Base-by-base conservation (phyloP, 2,329 filamentous ascomycete species). In the Fusarium sp. region DNA sequence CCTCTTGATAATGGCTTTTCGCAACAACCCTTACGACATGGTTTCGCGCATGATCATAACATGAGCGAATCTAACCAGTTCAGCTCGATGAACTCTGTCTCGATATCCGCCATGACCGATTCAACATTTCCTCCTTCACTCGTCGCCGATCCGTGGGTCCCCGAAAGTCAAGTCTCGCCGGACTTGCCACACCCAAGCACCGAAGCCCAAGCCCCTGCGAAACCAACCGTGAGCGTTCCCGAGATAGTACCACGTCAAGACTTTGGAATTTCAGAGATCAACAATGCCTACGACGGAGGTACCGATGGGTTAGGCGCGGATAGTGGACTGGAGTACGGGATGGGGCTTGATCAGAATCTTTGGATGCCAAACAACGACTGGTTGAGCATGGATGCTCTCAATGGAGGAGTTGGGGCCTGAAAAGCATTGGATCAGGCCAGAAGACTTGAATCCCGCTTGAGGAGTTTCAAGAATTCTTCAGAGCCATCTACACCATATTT, bases 251-350 rank as follows among this genome's bases (percentile, higher is more conserved):
- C 71, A 13, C 68, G 71, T 22, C 66, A 74, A 39, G 64, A 83
- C 14, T 80, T 82, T 35, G 80, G 82, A 26, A 80, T 82, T 3
- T 77, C 84, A 7, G 85, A 87, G 66, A 81, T 86, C n/a, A 87
- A 87, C 55, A 87, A 86, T 44, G 85, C 85, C 1, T 87, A 87
- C 52, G 86, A 87, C 61, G 85, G 86, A 5, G 84, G 85, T 0
- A 81, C 86, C 61, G 85, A 87, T 52, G 84, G 84, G 0, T 80
- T 87, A 4, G 85, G 85, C 33, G 80, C 87, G 28, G 85, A 86
- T 26, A 82, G 84, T 35, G 85, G 84, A 24, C 81, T 83, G 6
- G 82, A 83, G 36, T 80, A 82, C 47, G 79, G 83, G 3, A 85
- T 87, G 73, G 85, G 85, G 5, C 80, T 84, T 31, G 83, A 84